Percentiles rank a stretch among this genome's conserved stretches.
These are phyloP conservation scores for Sugiyamaella smithiae DNA, from an alignment of 805 yeast genomes.

Conservation along the genomic window DNA sequence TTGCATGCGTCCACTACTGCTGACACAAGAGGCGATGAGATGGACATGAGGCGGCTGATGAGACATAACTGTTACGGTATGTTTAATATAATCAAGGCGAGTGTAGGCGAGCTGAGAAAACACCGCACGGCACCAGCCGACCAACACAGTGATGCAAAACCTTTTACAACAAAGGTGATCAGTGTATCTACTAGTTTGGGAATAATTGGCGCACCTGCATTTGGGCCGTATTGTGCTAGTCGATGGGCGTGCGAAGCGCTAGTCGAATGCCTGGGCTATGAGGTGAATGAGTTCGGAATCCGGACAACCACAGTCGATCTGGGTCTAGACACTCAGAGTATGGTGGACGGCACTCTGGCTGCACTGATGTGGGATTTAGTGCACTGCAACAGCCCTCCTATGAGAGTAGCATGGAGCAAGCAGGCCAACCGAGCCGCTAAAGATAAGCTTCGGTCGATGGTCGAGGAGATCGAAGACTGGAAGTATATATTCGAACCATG, in stretches of 20 bases:
- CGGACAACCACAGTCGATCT: conserved; percentile 20
- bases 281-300: conserved; percentile 24
- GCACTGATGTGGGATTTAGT: conserved; percentile 29
- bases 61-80: conserved; percentile 30
- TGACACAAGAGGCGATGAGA: conserved; percentile 22
- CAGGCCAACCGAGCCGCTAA: conserved; percentile 28
- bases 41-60: conserved; percentile 27
- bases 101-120: conserved; percentile 1
- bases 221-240: conserved; percentile 30
- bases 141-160: neutral
- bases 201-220: conserved; percentile 31
- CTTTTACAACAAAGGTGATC: conserved; percentile 10
- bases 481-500: conserved; percentile 30
- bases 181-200: conserved; percentile 25
- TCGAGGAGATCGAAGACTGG: conserved; percentile 40
- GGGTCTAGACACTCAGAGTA: conserved; percentile 21
- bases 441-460: conserved; percentile 31
- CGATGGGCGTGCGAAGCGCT: conserved; percentile 35
- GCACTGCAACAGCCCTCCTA: conserved; percentile 30
- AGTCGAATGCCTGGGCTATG: conserved; percentile 31
- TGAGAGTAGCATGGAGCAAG: conserved; percentile 29
- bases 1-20: neutral
- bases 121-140: neutral
- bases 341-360: conserved; percentile 15
- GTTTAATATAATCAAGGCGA: conserved; percentile 27